Evolutionary conservation across 805 yeast species (phyloP).

Genomic region (Clavispora fructus): DNA sequence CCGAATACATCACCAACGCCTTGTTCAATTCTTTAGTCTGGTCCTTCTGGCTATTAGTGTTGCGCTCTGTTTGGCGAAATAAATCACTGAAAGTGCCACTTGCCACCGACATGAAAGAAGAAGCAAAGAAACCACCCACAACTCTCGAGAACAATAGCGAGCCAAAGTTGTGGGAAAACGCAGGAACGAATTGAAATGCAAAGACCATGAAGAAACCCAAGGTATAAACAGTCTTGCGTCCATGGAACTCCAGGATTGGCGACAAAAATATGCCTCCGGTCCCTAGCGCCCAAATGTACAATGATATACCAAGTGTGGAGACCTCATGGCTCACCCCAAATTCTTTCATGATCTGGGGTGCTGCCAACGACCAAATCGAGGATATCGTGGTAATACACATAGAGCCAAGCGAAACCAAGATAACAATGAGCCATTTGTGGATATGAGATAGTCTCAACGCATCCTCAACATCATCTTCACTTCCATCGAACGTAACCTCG

Average conservation of each 20-base stretch:
- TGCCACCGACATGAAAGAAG: conserved; percentile 26
- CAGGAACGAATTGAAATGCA: conserved; percentile 21
- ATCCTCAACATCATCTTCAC: conserved; percentile 23
- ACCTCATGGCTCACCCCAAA: conserved; percentile 21
- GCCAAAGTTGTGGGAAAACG: conserved; percentile 21
- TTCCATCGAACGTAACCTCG: conserved; percentile 20
- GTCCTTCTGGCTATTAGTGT: conserved; percentile 6
- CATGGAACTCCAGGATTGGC: conserved; percentile 57
- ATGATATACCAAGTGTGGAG: conserved; percentile 22
- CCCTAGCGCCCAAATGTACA: conserved; percentile 25
- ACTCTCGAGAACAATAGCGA: conserved; percentile 23
- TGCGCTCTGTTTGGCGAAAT: conserved; percentile 12
- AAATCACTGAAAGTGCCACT: conserved; percentile 26
- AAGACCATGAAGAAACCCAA: conserved; percentile 19
- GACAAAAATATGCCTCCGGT: conserved; percentile 41
- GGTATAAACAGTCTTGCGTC: conserved; percentile 49
- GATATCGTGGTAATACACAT: conserved; percentile 26
- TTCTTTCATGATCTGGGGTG: conserved; percentile 18
- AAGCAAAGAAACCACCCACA: conserved; percentile 23
- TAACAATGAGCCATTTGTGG: conserved; percentile 24
- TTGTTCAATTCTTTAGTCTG: conserved; percentile 12
- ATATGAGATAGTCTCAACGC: conserved; percentile 15
- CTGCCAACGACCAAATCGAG: conserved; percentile 25
- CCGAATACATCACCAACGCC: conserved; percentile 23
- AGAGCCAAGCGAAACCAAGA: conserved; percentile 18